Percentiles rank a stretch among this genome's conserved stretches.
Conservation (phyloP, 345 rosid genomes). For the Citrus medica region DNA sequence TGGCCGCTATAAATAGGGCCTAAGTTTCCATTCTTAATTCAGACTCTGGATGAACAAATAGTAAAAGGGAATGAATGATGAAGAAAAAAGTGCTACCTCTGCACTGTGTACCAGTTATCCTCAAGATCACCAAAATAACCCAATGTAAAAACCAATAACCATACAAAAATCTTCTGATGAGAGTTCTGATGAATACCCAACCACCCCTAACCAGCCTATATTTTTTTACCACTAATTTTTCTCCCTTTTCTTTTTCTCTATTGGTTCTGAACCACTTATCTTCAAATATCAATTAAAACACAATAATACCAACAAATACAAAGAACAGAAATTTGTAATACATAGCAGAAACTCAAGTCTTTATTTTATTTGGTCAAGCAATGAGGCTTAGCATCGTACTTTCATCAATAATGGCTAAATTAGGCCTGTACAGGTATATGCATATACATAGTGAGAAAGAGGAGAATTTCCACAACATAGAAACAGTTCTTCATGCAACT, state of each 20-base stretch:
- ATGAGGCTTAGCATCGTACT: neutral
- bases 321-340: neutral
- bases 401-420: neutral
- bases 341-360: neutral
- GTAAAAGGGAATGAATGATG: neutral
- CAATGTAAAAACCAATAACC: neutral
- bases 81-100: neutral
- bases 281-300: neutral
- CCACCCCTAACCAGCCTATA: neutral
- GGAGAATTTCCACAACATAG: neutral
- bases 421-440: neutral
- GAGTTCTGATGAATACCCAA: neutral
- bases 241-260: neutral
- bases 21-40: too few relatives aligned
- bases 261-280: neutral
- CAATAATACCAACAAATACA: neutral
- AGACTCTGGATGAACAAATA: too few relatives aligned
- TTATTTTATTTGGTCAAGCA: neutral
- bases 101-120: neutral
- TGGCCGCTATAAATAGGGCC: too few relatives aligned
- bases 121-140: neutral
- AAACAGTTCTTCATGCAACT: neutral
- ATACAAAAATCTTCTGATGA: too few relatives aligned
- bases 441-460: neutral
- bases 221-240: neutral